Evolutionary conservation across 2,329 filamentous ascomycete species (phyloP).

Genomic region (Aspergillus floridensis): DNA sequence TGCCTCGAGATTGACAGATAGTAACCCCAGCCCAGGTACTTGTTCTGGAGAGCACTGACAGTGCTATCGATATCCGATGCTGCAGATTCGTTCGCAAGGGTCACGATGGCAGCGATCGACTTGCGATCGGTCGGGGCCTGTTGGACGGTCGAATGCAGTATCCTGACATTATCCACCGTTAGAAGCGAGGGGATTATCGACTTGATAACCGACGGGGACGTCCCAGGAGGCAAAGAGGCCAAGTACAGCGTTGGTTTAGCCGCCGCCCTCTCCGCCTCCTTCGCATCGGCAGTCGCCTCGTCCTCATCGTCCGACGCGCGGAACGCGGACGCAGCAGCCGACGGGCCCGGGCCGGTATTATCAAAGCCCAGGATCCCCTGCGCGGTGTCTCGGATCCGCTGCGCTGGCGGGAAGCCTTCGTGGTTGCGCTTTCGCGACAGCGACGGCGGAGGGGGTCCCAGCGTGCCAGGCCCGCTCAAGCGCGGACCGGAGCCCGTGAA

Average conservation of each 20-base stretch:
- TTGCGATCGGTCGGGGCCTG: conserved; percentile 59
- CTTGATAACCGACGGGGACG: conserved; percentile 51
- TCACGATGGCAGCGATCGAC: conserved; percentile 74
- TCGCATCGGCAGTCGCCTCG: conserved; percentile 39
- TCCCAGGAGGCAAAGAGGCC: conserved; percentile 53
- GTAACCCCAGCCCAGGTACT: conserved; percentile 80
- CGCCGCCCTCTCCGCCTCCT: conserved; percentile 47
- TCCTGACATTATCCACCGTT: conserved; percentile 69
- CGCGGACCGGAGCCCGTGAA: conserved; percentile 50
- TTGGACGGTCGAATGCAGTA: conserved; percentile 56
- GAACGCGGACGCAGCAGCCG: conserved; percentile 40
- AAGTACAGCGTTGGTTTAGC: conserved; percentile 57
- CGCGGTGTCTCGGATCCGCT: conserved; percentile 40
- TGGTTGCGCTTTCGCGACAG: conserved; percentile 43
- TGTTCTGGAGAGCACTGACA: conserved; percentile 75
- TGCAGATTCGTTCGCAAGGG: conserved; percentile 74
- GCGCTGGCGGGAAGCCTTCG: conserved; percentile 38
- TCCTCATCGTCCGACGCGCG: conserved; percentile 45
- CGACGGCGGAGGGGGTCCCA: conserved; percentile 45
- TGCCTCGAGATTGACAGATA: conserved; percentile 78
- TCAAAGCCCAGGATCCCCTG: conserved; percentile 44
- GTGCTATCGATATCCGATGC: conserved; percentile 78
- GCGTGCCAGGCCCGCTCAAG: conserved; percentile 50
- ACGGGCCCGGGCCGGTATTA: conserved; percentile 22
- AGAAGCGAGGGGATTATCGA: conserved; percentile 54